Base-by-base conservation (phyloP, 805 yeast genomes). In the Nakazawaea wickerhamii region DNA sequence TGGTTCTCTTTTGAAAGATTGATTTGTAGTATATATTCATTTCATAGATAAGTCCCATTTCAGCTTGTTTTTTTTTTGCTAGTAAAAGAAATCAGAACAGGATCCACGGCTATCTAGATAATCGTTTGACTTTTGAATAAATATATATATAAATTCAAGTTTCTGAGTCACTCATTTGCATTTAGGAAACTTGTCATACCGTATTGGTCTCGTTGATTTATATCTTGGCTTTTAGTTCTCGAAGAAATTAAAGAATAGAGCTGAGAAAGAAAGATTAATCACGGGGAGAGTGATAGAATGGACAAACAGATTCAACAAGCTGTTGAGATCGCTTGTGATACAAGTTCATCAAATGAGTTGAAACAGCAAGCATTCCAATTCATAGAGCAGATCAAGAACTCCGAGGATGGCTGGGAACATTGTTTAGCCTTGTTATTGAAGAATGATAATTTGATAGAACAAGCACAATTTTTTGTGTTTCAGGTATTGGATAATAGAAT, bases 261-360 rank as follows among this genome's bases (percentile, higher is more conserved):
- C 10, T 23, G 26, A 23, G 10, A 10, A 10, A 7, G 10, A 23
- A 23, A 23, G 10, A 23, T 8, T 8, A 23, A 7, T 8, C 10
- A 23, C 26, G 26, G 26, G 10, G 10, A 23, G 10, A 23, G 26
- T 8, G 26, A 15, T 30, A 30, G 21, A 33, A 63, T 63, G 67
- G 67, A 64, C 38, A 36, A 55, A 49, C 95, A 89, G 68, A 82
- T 90, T 54, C 87, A 77, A 60, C 93, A 87, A 64, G 96, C 95
- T 32, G 93, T 90, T 37, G 81, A 77, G 48, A 78, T 88, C 48
- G 96, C 95, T 6, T 74, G 84, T 41, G 78, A 79, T 59, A 82
- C 85, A 23, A 68, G 80, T 20, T 74, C 81, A 8, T 87, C 84
- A 58, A 64, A 71, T 13, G 67, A 57, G 31, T 65, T 87, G 38